phyloP scores from a whole-genome alignment of 192 early-diverging fungal genomes.

The Jimgerdemannia lactiflua region DNA sequence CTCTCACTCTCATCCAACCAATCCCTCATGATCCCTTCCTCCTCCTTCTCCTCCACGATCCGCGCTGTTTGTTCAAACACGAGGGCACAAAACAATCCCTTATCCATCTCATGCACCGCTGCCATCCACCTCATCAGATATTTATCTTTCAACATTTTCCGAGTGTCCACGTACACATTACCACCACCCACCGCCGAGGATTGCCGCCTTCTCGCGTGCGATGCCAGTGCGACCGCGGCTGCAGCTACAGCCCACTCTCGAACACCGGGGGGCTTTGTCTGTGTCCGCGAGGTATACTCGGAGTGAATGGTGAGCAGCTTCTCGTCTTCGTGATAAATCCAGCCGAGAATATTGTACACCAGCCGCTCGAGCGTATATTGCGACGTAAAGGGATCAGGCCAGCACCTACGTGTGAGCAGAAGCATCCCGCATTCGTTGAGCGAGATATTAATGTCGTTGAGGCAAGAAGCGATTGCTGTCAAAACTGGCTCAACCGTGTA shows the following conservation, averaged over 20 bases:
- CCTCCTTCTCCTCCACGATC: slow-evolving; percentile 37
- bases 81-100: slow-evolving; percentile 28
- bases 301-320: slow-evolving; percentile 42
- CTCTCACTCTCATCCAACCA: neutral
- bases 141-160: slow-evolving; percentile 42
- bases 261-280: slow-evolving; percentile 29
- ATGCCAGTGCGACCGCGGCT: slow-evolving; percentile 7
- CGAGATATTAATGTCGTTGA: slow-evolving; percentile 45
- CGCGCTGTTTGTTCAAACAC: slow-evolving; percentile 36
- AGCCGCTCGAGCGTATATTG: slow-evolving; percentile 45
- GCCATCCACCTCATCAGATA: slow-evolving; percentile 49
- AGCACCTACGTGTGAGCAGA: slow-evolving; percentile 45
- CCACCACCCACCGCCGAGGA: slow-evolving; percentile 15
- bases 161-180: slow-evolving; percentile 43
- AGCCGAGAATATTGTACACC: slow-evolving; percentile 40
- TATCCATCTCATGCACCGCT: slow-evolving; percentile 38
- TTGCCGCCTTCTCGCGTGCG: neutral
- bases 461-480: slow-evolving; percentile 43
- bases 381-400: slow-evolving; percentile 60
- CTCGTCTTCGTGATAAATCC: slow-evolving; percentile 52
- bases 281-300: slow-evolving; percentile 35
- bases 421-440: slow-evolving; percentile 54
- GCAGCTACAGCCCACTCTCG: slow-evolving; percentile 18
- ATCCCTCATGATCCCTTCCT: slow-evolving; percentile 7
- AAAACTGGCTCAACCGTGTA: slow-evolving; percentile 49